Evolutionary conservation across 305 asterid genomes (phyloP).

Genomic region (Euphrasia arctica): DNA sequence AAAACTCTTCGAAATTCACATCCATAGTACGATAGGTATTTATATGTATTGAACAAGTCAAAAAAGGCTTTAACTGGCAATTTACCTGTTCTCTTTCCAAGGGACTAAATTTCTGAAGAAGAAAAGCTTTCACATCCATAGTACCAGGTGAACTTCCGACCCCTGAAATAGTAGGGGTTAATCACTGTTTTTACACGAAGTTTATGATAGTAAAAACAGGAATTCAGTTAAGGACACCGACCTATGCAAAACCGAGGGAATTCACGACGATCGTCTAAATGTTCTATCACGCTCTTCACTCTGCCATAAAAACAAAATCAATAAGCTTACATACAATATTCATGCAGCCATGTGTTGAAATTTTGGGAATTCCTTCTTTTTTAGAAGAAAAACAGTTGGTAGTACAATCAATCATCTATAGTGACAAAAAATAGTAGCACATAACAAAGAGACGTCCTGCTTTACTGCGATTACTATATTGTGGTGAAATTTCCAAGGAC

Average conservation of each 20-base stretch:
- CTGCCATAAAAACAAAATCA: slow-evolving; percentile 25
- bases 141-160: slow-evolving; percentile 91
- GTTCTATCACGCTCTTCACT: slow-evolving; percentile 85
- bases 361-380: slow-evolving; percentile 7
- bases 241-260: slow-evolving; percentile 95
- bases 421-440: background rate
- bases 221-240: slow-evolving; percentile 27
- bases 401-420: slow-evolving; percentile 1
- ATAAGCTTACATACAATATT: slow-evolving; percentile 3
- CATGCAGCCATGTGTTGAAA: slow-evolving; percentile 4
- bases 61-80: slow-evolving; percentile 3
- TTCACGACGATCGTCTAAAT: slow-evolving; percentile 76
- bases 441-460: background rate
- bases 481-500: background rate
- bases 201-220: slow-evolving; percentile 12
- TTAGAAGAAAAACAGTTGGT: slow-evolving; percentile 17
- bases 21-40: background rate
- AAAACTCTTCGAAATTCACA: background rate
- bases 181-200: slow-evolving; percentile 8
- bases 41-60: slow-evolving; percentile 10
- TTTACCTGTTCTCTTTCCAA: slow-evolving; percentile 72
- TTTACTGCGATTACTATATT: background rate
- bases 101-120: slow-evolving; percentile 84
- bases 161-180: slow-evolving; percentile 40
- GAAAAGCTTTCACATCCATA: slow-evolving; percentile 93